Conservation (phyloP, 2,329 filamentous ascomycete species). For the Phialophora expanda region DNA sequence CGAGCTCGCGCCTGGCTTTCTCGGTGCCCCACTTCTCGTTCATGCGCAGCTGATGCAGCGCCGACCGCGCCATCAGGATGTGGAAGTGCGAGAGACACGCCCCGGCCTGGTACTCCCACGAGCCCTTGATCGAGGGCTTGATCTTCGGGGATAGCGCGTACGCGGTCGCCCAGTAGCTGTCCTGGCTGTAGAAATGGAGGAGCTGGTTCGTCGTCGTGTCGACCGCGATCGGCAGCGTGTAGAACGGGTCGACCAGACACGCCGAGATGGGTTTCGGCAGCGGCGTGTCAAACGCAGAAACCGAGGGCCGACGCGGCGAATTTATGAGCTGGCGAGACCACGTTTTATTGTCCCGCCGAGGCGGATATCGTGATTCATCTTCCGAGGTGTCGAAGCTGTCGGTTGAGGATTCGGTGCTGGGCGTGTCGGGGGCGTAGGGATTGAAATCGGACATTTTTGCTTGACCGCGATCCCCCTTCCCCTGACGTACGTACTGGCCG, state of each 20-base stretch:
- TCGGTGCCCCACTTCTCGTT: conserved; percentile 16
- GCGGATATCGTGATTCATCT: not conserved
- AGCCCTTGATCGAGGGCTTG: conserved; percentile 29
- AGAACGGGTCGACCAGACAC: conserved; percentile 30
- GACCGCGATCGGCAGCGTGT: conserved; percentile 24
- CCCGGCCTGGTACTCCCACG: conserved; percentile 31
- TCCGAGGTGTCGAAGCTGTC: conserved; percentile 8
- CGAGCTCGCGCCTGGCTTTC: conserved; percentile 16
- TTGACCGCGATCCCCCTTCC: not conserved
- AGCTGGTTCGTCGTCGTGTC: conserved; percentile 30
- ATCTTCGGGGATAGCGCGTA: conserved; percentile 27
- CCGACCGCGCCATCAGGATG: conserved; percentile 32
- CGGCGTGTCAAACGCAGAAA: not conserved
- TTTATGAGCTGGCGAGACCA: conserved; percentile 21
- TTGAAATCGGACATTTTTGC: not conserved
- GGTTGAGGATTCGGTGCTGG: not conserved
- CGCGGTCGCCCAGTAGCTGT: conserved; percentile 30
- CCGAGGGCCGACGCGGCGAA: not conserved
- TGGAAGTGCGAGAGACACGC: conserved; percentile 28
- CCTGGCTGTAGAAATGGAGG: conserved; percentile 30
- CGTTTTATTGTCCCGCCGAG: not conserved
- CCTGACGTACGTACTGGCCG: not conserved
- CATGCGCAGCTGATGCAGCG: conserved; percentile 31
- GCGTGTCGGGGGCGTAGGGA: not conserved
- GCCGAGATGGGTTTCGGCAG: conserved; percentile 26